Evolutionary conservation across 768 basidiomycete genomes (phyloP).

Genomic region (Russula griseocarnosa): DNA sequence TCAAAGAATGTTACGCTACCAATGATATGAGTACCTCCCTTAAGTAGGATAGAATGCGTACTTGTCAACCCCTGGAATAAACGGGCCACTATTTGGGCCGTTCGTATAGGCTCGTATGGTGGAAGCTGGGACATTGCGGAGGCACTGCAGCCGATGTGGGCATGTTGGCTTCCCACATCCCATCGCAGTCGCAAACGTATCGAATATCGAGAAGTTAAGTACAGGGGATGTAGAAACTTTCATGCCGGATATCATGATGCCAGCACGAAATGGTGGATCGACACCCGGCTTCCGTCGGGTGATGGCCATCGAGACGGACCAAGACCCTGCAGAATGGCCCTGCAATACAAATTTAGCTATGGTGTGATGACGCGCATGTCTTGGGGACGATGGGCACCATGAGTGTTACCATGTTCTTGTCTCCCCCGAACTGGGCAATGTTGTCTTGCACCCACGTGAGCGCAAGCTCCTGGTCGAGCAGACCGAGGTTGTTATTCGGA

Average conservation of each 20-base stretch:
- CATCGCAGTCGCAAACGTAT: constrained; percentile 11
- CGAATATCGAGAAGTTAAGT: constrained; percentile 12
- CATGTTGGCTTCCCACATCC: constrained; percentile 30
- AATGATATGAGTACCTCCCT: background rate
- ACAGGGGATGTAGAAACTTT: background rate
- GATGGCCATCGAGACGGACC: constrained; percentile 10
- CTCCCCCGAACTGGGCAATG: constrained; percentile 58
- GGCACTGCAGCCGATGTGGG: constrained; percentile 29
- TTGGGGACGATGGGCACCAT: constrained; percentile 28
- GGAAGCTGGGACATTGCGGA: constrained; percentile 29
- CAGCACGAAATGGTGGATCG: constrained; percentile 14
- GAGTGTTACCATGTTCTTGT: constrained; percentile 41
- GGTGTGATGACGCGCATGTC: background rate
- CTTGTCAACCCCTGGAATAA: constrained; percentile 14
- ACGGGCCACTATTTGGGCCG: constrained; percentile 1
- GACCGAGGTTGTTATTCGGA: constrained; percentile 10
- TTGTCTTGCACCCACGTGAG: constrained; percentile 57
- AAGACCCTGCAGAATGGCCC: constrained; percentile 18
- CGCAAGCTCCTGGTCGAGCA: constrained; percentile 33
- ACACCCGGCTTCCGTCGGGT: background rate
- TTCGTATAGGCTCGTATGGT: constrained; percentile 26
- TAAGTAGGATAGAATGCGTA: background rate
- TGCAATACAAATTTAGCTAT: background rate
- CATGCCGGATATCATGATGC: constrained; percentile 14
- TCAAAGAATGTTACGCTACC: constrained; percentile 9